Evolutionary conservation across 2,329 filamentous ascomycete species (phyloP).

Genomic region (Sporothrix inflata): DNA sequence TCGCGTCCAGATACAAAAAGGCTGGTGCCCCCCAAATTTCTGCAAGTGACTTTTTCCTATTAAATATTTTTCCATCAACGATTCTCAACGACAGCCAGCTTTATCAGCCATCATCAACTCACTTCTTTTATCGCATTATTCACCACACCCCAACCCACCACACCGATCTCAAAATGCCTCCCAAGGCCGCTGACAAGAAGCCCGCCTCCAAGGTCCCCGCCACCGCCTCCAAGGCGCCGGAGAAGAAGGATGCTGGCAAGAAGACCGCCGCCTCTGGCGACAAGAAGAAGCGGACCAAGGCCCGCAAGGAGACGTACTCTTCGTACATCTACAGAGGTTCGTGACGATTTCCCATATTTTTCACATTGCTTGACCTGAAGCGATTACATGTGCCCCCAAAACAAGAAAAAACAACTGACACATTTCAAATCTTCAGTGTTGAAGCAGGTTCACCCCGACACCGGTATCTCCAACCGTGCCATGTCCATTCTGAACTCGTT

Average conservation of each 20-base stretch:
- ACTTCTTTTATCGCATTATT: slow-evolving; percentile 33
- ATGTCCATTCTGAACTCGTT: slow-evolving; percentile 99
- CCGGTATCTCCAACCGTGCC: slow-evolving; percentile 99
- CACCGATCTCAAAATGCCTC: slow-evolving; percentile 74
- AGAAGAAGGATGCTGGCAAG: slow-evolving; percentile 99
- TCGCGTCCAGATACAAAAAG: slow-evolving; percentile 66
- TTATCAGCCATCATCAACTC: slow-evolving; percentile 31
- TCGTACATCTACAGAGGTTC: slow-evolving; percentile 99
- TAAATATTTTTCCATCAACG: slow-evolving; percentile 39
- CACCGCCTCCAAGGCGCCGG: slow-evolving; percentile 68
- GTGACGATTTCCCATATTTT: slow-evolving; percentile 36
- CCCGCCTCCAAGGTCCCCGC: slow-evolving; percentile 95
- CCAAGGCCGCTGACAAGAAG: slow-evolving; percentile 98
- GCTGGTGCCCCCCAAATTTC: slow-evolving; percentile 54
- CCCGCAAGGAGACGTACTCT: slow-evolving; percentile 99
- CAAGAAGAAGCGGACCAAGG: slow-evolving; percentile 99
- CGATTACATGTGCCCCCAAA: no score
- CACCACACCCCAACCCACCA: slow-evolving; percentile 25
- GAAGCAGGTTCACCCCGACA: slow-evolving; percentile 99
- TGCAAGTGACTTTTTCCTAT: slow-evolving; percentile 47
- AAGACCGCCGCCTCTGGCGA: slow-evolving; percentile 96
- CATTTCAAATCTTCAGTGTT: slow-evolving; percentile 66
- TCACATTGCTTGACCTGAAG: background rate
- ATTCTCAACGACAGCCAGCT: slow-evolving; percentile 32
- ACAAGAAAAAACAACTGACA: no score